These are phyloP conservation scores for Debaryomyces coudertii DNA, from an alignment of 1,139 yeast genomes.

Conservation along the genomic window DNA sequence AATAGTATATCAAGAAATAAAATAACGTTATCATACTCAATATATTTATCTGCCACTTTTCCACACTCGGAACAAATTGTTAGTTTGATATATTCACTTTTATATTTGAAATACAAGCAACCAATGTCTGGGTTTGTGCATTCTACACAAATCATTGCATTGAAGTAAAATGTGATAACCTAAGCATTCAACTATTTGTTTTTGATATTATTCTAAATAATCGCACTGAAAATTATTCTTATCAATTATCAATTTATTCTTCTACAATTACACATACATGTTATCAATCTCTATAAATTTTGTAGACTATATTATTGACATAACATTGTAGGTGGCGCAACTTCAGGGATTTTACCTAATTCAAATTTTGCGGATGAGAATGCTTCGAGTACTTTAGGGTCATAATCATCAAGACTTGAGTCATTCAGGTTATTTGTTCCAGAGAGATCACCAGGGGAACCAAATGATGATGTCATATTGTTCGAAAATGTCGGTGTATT, in stretches of 20 bases:
- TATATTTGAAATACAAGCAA: slow-evolving; percentile 69
- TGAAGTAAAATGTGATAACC: background rate
- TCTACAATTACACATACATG: background rate
- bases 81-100: slow-evolving; percentile 77
- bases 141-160: slow-evolving; percentile 82
- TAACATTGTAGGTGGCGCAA: slow-evolving; percentile 66
- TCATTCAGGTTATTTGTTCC: slow-evolving; percentile 3
- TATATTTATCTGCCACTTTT: slow-evolving; percentile 82
- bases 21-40: slow-evolving; percentile 85
- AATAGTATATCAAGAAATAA: slow-evolving; percentile 81
- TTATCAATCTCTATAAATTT: background rate
- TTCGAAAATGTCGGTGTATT: slow-evolving; percentile 4
- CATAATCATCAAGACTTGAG: slow-evolving; percentile 17
- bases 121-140: slow-evolving; percentile 66
- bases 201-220: background rate
- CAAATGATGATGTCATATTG: slow-evolving; percentile 7
- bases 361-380: slow-evolving; percentile 57
- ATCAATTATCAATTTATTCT: background rate
- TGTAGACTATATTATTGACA: slow-evolving; percentile 7
- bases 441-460: slow-evolving; percentile 4
- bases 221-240: background rate
- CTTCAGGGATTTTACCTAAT: slow-evolving; percentile 76
- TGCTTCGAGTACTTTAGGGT: slow-evolving; percentile 42
- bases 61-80: slow-evolving; percentile 78
- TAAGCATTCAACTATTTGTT: background rate